Percentiles rank a stretch among this genome's conserved stretches.
phyloP scores from a whole-genome alignment of 371 early-diverging fungal genomes.

The Haplosporangium sp. region DNA sequence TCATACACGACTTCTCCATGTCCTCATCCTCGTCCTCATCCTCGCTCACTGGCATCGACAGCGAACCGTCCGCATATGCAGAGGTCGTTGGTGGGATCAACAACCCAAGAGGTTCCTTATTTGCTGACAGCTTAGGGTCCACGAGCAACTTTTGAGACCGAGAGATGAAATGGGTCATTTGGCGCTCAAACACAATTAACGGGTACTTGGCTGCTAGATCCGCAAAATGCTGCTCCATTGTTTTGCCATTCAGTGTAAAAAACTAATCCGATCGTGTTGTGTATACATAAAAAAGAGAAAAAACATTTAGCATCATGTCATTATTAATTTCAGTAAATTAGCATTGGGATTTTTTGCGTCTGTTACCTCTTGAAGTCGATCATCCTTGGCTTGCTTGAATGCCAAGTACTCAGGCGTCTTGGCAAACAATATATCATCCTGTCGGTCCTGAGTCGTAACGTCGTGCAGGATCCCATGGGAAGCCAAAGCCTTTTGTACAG shows the following conservation, averaged over 20 bases:
- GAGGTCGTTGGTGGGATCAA: slow-evolving; percentile 52
- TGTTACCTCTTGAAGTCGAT: slow-evolving; percentile 54
- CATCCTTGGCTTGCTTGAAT: slow-evolving; percentile 37
- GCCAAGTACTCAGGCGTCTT: slow-evolving; percentile 37
- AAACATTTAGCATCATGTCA: neutral
- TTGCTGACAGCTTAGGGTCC: slow-evolving; percentile 45
- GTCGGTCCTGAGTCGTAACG: slow-evolving; percentile 50
- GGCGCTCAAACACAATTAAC: slow-evolving; percentile 53
- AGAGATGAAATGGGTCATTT: slow-evolving; percentile 52
- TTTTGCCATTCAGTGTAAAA: slow-evolving; percentile 55
- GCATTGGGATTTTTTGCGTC: neutral
- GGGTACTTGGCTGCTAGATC: slow-evolving; percentile 64
- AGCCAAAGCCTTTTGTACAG: slow-evolving; percentile 5
- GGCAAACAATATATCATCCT: slow-evolving; percentile 51
- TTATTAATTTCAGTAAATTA: slow-evolving; percentile 1
- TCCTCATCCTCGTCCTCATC: slow-evolving; percentile 51
- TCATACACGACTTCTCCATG: slow-evolving; percentile 5
- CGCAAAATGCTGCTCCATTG: slow-evolving; percentile 62
- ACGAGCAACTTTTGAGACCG: slow-evolving; percentile 42
- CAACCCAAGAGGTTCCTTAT: slow-evolving; percentile 23
- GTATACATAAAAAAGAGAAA: neutral
- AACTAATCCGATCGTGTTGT: slow-evolving; percentile 29
- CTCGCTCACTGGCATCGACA: slow-evolving; percentile 54
- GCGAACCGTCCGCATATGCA: slow-evolving; percentile 49
- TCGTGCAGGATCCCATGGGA: slow-evolving; percentile 23